A percentile compares a stretch with the other conserved stretches of the same genome.
Evolutionary conservation across 441 rosid genomes (phyloP).

Genomic region (Arabidopsis hybrid): DNA sequence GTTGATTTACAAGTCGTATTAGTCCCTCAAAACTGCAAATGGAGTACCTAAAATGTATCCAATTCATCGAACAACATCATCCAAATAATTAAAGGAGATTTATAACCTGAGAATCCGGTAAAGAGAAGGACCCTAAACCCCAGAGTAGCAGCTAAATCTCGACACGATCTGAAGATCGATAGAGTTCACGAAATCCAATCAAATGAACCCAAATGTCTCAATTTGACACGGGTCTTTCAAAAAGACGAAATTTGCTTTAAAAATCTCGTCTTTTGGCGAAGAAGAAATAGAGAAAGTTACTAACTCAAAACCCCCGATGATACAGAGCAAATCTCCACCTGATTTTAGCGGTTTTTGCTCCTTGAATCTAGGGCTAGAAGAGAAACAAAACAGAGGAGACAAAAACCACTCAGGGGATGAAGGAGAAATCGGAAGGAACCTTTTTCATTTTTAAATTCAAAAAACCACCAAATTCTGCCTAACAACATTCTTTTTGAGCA

Average conservation of each 20-base stretch:
- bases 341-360: slow-evolving; percentile 27
- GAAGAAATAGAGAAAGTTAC: slow-evolving; percentile 17
- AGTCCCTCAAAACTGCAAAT: slow-evolving; percentile 20
- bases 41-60: slow-evolving; percentile 39
- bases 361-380: slow-evolving; percentile 29
- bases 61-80: slow-evolving; percentile 26
- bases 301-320: background rate
- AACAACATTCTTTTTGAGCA: no score
- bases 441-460: slow-evolving; percentile 37
- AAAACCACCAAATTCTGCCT: background rate
- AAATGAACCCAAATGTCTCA: slow-evolving; percentile 40
- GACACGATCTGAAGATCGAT: slow-evolving; percentile 33
- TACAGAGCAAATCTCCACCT: slow-evolving; percentile 30
- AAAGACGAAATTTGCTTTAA: background rate
- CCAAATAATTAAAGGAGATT: slow-evolving; percentile 19
- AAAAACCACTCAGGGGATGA: slow-evolving; percentile 13
- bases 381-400: slow-evolving; percentile 1
- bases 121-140: background rate
- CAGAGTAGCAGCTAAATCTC: slow-evolving; percentile 35
- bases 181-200: slow-evolving; percentile 30
- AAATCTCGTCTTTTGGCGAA: background rate
- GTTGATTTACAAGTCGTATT: slow-evolving; percentile 21
- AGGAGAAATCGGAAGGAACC: slow-evolving; percentile 27
- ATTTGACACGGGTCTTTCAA: background rate
- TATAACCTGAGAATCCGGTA: slow-evolving; percentile 27